These are phyloP conservation scores for Ceriops zippeliana DNA, from an alignment of 345 rosid species.

Conservation along the genomic window DNA sequence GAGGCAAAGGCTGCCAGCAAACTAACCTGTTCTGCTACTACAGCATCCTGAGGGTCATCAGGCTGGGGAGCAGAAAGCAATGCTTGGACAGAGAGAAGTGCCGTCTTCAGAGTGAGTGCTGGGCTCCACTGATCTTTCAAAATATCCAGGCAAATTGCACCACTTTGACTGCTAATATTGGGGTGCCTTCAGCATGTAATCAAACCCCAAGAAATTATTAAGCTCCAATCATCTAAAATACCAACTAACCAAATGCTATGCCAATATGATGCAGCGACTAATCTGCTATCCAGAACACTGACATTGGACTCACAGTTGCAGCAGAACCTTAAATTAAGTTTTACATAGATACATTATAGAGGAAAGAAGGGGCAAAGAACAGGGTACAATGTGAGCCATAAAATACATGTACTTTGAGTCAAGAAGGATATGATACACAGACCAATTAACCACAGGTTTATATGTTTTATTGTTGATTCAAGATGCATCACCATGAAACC, in stretches of 20 bases:
- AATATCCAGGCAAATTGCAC: slow-evolving; percentile 96
- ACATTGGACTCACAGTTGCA: background rate
- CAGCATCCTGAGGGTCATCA: slow-evolving; percentile 98
- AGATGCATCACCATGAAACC: too few relatives aligned
- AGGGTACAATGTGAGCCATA: too few relatives aligned
- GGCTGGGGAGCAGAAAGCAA: slow-evolving; percentile 92
- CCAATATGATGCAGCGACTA: slow-evolving; percentile 1
- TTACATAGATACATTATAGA: background rate
- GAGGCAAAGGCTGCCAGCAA: slow-evolving; percentile 11
- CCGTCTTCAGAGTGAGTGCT: slow-evolving; percentile 94
- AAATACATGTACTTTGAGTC: too few relatives aligned
- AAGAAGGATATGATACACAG: too few relatives aligned
- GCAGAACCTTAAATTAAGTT: background rate
- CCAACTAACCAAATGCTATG: background rate
- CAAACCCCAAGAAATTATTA: background rate
- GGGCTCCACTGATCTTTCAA: slow-evolving; percentile 99
- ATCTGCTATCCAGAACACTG: background rate
- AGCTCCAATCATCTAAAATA: background rate
- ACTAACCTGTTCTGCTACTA: slow-evolving; percentile 93
- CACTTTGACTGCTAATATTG: slow-evolving; percentile 97
- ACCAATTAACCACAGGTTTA: too few relatives aligned
- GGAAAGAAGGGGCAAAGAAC: too few relatives aligned
- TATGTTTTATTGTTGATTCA: too few relatives aligned
- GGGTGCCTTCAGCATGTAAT: slow-evolving; percentile 72
- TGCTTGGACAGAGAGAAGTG: slow-evolving; percentile 95